phyloP scores from a whole-genome alignment of 257 asterid genomes.

The Lantana camara region DNA sequence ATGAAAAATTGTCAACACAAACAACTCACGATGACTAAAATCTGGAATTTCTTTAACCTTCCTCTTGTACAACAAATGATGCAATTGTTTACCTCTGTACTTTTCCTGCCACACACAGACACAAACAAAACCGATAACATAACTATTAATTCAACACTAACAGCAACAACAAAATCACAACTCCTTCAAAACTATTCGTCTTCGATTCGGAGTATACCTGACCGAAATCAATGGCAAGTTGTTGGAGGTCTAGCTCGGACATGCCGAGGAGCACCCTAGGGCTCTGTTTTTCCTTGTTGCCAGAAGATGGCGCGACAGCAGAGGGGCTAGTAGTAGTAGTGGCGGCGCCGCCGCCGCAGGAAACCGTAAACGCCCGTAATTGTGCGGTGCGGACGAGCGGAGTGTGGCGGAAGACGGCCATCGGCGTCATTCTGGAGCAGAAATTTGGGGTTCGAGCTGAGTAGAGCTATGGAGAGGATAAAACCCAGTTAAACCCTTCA shows the following conservation, averaged over 20 bases:
- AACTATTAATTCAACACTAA: background rate
- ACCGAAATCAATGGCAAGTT: slow-evolving; percentile 68
- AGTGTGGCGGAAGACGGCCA: slow-evolving; percentile 60
- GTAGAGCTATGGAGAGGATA: slow-evolving; percentile 9
- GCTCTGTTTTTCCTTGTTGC: slow-evolving; percentile 39
- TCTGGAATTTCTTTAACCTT: slow-evolving; percentile 76
- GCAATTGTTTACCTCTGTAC: slow-evolving; percentile 90
- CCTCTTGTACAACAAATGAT: slow-evolving; percentile 82
- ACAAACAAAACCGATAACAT: background rate
- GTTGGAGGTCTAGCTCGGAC: slow-evolving; percentile 80
- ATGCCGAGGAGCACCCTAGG: slow-evolving; percentile 77
- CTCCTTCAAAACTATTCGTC: background rate
- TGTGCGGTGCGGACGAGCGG: slow-evolving; percentile 52
- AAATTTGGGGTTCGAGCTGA: background rate
- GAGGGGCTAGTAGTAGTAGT: too few relatives aligned
- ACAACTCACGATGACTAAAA: slow-evolving; percentile 65
- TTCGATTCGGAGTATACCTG: slow-evolving; percentile 43
- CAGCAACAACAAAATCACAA: background rate
- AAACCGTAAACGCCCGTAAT: slow-evolving; percentile 45
- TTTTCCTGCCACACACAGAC: slow-evolving; percentile 52
- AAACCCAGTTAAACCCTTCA: slow-evolving; percentile 31
- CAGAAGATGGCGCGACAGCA: slow-evolving; percentile 42
- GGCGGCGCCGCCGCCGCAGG: slow-evolving; percentile 33
- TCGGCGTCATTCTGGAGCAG: slow-evolving; percentile 32
- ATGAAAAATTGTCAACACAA: background rate